phyloP scores from a whole-genome alignment of 371 early-diverging fungal species.

The Mucor velutinosus region DNA sequence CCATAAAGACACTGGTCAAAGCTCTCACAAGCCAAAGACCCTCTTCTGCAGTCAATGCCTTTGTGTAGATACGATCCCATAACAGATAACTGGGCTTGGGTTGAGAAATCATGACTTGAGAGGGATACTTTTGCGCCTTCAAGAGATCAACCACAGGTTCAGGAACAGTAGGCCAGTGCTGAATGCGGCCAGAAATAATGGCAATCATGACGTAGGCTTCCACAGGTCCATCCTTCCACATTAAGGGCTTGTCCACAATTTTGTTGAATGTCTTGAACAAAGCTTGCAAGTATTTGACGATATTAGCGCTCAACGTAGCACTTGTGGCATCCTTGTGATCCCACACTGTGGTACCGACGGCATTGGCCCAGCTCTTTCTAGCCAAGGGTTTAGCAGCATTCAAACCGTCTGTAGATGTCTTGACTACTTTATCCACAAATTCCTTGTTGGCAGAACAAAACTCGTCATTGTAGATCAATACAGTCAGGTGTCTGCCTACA shows the following conservation, averaged over 20 bases:
- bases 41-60: conserved; percentile 70
- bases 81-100: conserved; percentile 76
- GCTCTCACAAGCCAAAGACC: conserved; percentile 75
- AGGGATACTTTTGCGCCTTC: conserved; percentile 47
- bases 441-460: conserved; percentile 41
- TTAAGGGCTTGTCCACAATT: conserved; percentile 65
- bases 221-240: conserved; percentile 68
- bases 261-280: conserved; percentile 63
- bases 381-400: conserved; percentile 57
- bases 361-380: conserved; percentile 63
- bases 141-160: conserved; percentile 34
- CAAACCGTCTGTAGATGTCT: conserved; percentile 59
- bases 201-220: conserved; percentile 75
- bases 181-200: conserved; percentile 48
- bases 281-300: conserved; percentile 51
- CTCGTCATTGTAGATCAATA: conserved; percentile 54
- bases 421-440: conserved; percentile 44
- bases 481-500: conserved; percentile 60
- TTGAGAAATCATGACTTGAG: conserved; percentile 30
- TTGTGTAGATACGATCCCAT: conserved; percentile 82
- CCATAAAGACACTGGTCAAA: conserved; percentile 50
- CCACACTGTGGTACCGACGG: conserved; percentile 54
- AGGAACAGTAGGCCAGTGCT: conserved; percentile 45
- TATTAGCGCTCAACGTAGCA: conserved; percentile 34
- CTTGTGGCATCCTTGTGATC: conserved; percentile 40